Percentiles rank a stretch among this genome's conserved stretches.
phyloP scores from a whole-genome alignment of 257 asterid genomes.

The Solanum habrochaites region DNA sequence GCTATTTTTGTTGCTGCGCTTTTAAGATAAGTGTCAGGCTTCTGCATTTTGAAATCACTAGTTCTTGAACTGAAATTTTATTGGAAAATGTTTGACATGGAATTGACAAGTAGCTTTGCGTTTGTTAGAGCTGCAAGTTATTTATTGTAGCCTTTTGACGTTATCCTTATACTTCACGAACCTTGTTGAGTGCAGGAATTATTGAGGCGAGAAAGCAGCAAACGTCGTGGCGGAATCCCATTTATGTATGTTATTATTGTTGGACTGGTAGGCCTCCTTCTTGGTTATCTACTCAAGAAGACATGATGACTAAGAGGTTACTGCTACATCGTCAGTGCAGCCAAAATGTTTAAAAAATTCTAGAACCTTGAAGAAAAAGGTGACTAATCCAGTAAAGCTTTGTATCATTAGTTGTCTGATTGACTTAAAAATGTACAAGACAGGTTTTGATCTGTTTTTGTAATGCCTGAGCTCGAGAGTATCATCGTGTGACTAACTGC shows the following conservation, averaged over 20 bases:
- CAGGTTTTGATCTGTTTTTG: conserved; percentile 28
- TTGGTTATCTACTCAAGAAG: conserved; percentile 78
- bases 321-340: conserved; percentile 8
- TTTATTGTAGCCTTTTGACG: not conserved
- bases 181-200: conserved; percentile 40
- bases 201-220: conserved; percentile 57
- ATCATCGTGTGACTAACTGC: conserved; percentile 24
- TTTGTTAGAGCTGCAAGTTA: not conserved
- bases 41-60: not conserved
- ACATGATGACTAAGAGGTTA: conserved; percentile 16
- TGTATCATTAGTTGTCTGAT: conserved; percentile 39
- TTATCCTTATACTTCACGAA: not conserved
- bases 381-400: conserved; percentile 20
- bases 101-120: not conserved
- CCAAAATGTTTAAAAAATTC: conserved; percentile 12
- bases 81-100: not conserved
- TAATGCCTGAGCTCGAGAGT: conserved; percentile 28
- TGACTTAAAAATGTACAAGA: conserved; percentile 34
- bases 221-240: conserved; percentile 48
- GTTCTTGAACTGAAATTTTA: not conserved
- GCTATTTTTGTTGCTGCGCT: not conserved
- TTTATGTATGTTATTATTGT: conserved; percentile 49
- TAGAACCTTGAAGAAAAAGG: conserved; percentile 26
- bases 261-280: conserved; percentile 58
- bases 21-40: not conserved